Conservation (phyloP, 2,329 filamentous ascomycete species). For the Bipolaris bicolor region DNA sequence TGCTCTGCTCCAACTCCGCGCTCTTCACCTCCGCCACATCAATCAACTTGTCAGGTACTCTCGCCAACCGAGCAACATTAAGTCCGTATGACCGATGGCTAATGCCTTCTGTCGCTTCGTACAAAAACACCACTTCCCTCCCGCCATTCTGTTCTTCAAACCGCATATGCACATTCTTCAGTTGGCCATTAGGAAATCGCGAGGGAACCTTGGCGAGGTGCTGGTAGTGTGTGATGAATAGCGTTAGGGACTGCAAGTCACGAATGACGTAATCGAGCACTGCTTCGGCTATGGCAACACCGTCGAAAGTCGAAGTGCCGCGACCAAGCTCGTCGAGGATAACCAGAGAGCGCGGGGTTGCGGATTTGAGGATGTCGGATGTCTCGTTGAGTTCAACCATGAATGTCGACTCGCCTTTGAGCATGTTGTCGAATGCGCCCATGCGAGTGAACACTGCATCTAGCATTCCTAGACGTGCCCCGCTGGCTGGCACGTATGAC, state of each 20-base stretch:
- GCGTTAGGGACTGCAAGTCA: constrained; percentile 75
- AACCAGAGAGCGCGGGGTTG: constrained; percentile 81
- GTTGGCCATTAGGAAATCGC: constrained; percentile 66
- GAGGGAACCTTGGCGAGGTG: constrained; percentile 76
- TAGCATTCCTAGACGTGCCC: constrained; percentile 76
- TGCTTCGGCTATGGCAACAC: constrained; percentile 91
- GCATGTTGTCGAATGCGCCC: constrained; percentile 94
- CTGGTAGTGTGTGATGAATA: constrained; percentile 99
- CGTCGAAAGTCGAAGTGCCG: constrained; percentile 93
- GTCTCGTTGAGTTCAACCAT: constrained; percentile 98
- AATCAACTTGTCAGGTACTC: constrained; percentile 76
- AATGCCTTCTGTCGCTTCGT: constrained; percentile 88
- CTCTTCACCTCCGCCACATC: constrained; percentile 83
- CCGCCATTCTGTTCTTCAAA: constrained; percentile 65
- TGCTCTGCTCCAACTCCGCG: constrained; percentile 74
- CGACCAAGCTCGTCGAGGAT: constrained; percentile 94
- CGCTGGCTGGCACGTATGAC: constrained; percentile 84
- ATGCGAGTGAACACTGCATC: constrained; percentile 96
- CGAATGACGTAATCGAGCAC: constrained; percentile 85
- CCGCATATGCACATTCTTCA: constrained; percentile 93
- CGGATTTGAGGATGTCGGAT: constrained; percentile 85
- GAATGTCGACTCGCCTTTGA: constrained; percentile 93
- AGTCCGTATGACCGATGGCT: constrained; percentile 93
- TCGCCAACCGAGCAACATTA: constrained; percentile 87
- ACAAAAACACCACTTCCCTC: constrained; percentile 89